Percentiles rank a stretch among this genome's conserved stretches.
phyloP scores from a whole-genome alignment of 164 flowering plant species.

The Aristolochia fimbriata region DNA sequence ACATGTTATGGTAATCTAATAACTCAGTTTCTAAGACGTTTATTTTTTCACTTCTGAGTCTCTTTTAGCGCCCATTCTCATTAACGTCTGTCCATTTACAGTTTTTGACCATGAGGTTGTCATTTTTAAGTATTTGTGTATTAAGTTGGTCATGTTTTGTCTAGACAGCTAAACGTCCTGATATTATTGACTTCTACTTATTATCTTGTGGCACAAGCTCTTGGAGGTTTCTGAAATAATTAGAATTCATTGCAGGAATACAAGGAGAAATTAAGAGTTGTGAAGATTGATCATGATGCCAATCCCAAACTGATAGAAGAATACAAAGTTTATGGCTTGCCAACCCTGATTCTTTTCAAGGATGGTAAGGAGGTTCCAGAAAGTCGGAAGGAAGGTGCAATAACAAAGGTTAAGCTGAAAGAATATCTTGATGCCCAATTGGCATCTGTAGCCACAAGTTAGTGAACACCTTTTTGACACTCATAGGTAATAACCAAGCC shows the following conservation, averaged over 20 bases:
- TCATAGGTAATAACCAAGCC: background rate
- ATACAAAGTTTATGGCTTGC: constrained; percentile 80
- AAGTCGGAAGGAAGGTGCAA: constrained; percentile 84
- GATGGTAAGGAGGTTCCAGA: constrained; percentile 66
- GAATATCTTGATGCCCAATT: constrained; percentile 53
- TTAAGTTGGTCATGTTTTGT: no score
- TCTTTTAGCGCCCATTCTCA: no score
- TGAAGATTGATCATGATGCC: constrained; percentile 73
- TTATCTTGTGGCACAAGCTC: background rate
- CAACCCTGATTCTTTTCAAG: constrained; percentile 62
- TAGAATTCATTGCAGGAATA: constrained; percentile 42
- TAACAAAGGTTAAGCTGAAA: constrained; percentile 63
- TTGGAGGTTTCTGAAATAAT: background rate
- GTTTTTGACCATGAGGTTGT: no score
- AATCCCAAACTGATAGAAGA: constrained; percentile 60
- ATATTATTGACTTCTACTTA: background rate
- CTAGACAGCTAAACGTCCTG: background rate
- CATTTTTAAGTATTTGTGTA: no score
- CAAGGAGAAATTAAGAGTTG: constrained; percentile 45
- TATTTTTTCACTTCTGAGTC: no score
- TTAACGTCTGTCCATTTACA: no score
- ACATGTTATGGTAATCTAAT: no score
- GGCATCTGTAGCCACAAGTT: constrained; percentile 20
- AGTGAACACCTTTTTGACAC: background rate
- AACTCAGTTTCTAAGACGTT: no score